Evolutionary conservation across 805 yeast genomes (phyloP).

Genomic region (Pichia manshurica): DNA sequence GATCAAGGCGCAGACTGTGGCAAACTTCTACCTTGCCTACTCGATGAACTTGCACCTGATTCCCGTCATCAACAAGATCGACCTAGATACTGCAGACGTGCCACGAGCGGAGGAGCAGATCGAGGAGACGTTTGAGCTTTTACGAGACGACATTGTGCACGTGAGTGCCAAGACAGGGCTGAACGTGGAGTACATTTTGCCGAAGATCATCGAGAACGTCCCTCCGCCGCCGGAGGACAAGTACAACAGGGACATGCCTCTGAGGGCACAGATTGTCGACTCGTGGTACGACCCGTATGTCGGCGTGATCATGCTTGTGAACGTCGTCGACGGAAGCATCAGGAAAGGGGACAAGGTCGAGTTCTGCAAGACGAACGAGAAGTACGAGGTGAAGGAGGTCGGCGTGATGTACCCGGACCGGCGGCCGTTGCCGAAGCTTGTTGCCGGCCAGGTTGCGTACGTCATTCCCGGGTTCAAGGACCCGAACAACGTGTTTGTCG

Average conservation of each 20-base stretch:
- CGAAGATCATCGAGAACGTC: slow-evolving; percentile 74
- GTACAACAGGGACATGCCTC: slow-evolving; percentile 48
- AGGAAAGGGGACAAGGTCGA: slow-evolving; percentile 68
- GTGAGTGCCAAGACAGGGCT: slow-evolving; percentile 91
- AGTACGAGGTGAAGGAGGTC: slow-evolving; percentile 84
- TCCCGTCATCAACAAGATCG: slow-evolving; percentile 90
- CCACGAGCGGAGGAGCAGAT: slow-evolving; percentile 78
- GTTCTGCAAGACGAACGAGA: slow-evolving; percentile 69
- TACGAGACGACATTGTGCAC: slow-evolving; percentile 64
- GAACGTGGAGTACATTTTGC: slow-evolving; percentile 73
- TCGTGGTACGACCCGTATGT: slow-evolving; percentile 94
- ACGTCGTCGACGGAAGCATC: slow-evolving; percentile 77
- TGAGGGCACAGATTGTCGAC: slow-evolving; percentile 81
- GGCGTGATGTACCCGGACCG: slow-evolving; percentile 96
- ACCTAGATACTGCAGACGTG: slow-evolving; percentile 81
- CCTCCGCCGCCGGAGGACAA: slow-evolving; percentile 39
- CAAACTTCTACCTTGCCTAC: slow-evolving; percentile 87
- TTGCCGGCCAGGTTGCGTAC: slow-evolving; percentile 93
- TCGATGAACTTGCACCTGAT: slow-evolving; percentile 74
- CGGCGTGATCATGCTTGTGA: slow-evolving; percentile 82
- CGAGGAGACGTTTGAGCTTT: slow-evolving; percentile 76
- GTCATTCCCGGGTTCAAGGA: slow-evolving; percentile 92
- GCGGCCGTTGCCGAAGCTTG: slow-evolving; percentile 52
- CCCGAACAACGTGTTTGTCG: slow-evolving; percentile 79
- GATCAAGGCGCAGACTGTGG: slow-evolving; percentile 97